A percentile compares a stretch with the other conserved stretches of the same genome.
Evolutionary conservation across 441 rosid species (phyloP).

Genomic region (Melianthus villosus): DNA sequence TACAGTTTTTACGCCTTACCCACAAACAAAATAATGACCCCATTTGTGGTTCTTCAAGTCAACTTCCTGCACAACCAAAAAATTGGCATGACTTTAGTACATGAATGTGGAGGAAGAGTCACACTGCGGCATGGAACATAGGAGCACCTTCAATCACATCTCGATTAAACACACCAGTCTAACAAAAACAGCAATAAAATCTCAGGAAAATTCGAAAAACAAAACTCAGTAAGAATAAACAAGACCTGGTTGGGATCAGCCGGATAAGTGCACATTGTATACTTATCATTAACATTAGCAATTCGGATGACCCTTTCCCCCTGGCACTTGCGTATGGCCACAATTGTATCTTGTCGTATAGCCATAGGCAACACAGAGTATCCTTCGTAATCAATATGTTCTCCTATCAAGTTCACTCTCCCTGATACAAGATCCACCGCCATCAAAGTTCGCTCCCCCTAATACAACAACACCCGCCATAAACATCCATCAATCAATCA

Average conservation of each 20-base stretch:
- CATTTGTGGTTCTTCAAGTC: constrained; percentile 82
- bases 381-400: constrained; percentile 93
- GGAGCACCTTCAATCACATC: too few species aligned
- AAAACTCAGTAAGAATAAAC: neutral
- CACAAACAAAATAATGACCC: constrained; percentile 94
- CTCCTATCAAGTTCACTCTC: constrained; percentile 90
- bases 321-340: constrained; percentile 48
- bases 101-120: too few species aligned
- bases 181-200: too few species aligned
- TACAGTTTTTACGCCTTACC: too few species aligned
- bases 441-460: neutral
- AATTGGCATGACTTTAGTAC: too few species aligned
- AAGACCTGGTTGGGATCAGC: constrained; percentile 74
- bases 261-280: constrained; percentile 51
- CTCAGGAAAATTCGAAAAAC: neutral
- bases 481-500: neutral
- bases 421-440: too few species aligned
- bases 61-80: constrained; percentile 37
- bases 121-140: too few species aligned
- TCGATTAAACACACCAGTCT: too few species aligned
- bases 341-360: constrained; percentile 74
- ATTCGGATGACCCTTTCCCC: constrained; percentile 40
- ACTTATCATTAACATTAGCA: constrained; percentile 64
- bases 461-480: neutral
- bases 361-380: constrained; percentile 98